phyloP scores from a whole-genome alignment of 176 grass and related monocot species.

The Rhynchospora pubera region DNA sequence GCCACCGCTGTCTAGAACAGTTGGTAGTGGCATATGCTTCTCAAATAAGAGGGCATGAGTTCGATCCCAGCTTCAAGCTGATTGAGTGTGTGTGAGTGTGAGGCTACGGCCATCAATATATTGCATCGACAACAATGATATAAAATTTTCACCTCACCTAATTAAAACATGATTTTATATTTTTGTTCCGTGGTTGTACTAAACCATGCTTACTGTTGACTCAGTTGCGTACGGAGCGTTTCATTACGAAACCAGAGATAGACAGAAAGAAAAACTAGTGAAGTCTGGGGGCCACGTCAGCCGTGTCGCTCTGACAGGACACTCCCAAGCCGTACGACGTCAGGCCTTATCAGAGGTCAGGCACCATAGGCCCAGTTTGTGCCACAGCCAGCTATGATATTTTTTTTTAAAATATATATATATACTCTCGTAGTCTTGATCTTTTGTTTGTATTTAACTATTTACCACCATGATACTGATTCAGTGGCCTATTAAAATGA shows the following conservation, averaged over 20 bases:
- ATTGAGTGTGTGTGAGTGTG: too few relatives aligned
- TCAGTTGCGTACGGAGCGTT: too few relatives aligned
- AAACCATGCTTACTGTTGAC: background rate
- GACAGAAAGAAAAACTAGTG: background rate
- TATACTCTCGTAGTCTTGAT: background rate
- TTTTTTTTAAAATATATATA: background rate
- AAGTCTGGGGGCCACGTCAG: slow-evolving; percentile 12
- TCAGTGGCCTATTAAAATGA: background rate
- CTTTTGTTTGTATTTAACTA: background rate
- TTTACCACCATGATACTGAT: background rate
- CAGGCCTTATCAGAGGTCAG: background rate
- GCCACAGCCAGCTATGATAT: background rate
- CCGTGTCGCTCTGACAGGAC: background rate
- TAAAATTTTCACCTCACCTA: background rate
- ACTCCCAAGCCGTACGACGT: background rate
- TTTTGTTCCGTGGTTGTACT: background rate
- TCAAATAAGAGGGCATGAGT: too few relatives aligned
- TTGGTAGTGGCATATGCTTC: too few relatives aligned
- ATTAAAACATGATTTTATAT: background rate
- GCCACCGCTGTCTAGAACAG: too few relatives aligned
- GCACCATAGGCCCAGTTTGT: background rate
- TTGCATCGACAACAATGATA: background rate
- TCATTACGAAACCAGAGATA: background rate
- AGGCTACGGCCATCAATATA: too few relatives aligned
- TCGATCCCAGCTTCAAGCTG: too few relatives aligned